Evolutionary conservation across 163 green algal species (phyloP).

Genomic region (Scenedesmus sp.): DNA sequence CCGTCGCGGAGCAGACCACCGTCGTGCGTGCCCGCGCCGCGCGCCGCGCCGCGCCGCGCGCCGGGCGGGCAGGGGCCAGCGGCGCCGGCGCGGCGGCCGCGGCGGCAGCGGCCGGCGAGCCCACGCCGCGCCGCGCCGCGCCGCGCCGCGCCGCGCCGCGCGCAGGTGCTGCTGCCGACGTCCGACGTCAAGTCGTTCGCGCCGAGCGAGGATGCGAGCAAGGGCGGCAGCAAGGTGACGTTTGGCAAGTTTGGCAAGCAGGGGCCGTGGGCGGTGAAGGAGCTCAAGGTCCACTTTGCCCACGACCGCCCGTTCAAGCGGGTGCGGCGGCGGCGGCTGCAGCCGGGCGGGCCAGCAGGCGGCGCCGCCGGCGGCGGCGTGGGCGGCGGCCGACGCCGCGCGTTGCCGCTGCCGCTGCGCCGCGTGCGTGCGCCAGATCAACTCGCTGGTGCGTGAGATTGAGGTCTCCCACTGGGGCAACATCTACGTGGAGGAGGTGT

Average conservation of each 20-base stretch:
- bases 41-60: not conserved
- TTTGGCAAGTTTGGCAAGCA: slow-evolving; percentile 70
- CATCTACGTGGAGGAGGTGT: slow-evolving; percentile 91
- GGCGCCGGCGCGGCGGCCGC: no score
- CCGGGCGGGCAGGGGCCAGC: not conserved
- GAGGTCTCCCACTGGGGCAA: slow-evolving; percentile 94
- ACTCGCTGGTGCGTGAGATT: slow-evolving; percentile 79
- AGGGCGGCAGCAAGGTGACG: slow-evolving; percentile 61
- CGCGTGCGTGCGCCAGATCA: slow-evolving; percentile 42
- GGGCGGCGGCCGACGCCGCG: not conserved
- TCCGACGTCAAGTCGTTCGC: slow-evolving; percentile 58
- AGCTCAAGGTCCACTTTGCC: slow-evolving; percentile 76
- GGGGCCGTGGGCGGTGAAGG: slow-evolving; percentile 52
- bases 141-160: no score
- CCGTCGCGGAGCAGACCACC: slow-evolving; percentile 61
- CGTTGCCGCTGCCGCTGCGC: slow-evolving; percentile 1
- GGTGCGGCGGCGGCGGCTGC: slow-evolving; percentile 43
- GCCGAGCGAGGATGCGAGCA: slow-evolving; percentile 46
- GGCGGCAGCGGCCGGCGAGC: not conserved
- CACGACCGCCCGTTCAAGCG: slow-evolving; percentile 74
- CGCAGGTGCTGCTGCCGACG: slow-evolving; percentile 59
- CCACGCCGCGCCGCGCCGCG: no score
- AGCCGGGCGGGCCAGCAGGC: not conserved
- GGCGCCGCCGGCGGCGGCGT: no score
- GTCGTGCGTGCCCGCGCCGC: slow-evolving; percentile 50